These are phyloP conservation scores for Logfia minima DNA, from an alignment of 129 eudicot genomes.

Conservation along the genomic window DNA sequence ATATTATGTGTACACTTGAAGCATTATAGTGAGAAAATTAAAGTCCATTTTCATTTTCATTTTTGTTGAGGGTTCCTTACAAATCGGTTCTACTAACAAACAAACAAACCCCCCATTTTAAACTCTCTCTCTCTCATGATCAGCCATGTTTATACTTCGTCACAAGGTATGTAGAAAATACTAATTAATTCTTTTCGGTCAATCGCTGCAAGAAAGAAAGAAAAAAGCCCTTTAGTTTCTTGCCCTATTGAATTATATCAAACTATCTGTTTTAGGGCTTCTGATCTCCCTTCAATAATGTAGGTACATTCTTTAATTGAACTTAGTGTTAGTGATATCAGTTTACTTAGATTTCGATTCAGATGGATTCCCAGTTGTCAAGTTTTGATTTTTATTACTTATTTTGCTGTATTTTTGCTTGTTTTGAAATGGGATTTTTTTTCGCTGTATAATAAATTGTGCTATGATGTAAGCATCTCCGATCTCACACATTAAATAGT, in stretches of 20 bases:
- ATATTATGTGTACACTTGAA: slow-evolving; percentile 10
- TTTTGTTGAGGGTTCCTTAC: slow-evolving; percentile 35
- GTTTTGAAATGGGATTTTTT: background rate
- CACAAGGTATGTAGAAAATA: slow-evolving; percentile 33
- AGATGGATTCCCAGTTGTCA: slow-evolving; percentile 6
- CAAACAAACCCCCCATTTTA: slow-evolving; percentile 30
- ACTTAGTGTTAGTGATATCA: slow-evolving; percentile 6
- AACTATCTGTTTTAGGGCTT: slow-evolving; percentile 30
- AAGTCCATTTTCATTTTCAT: slow-evolving; percentile 13
- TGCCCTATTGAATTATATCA: slow-evolving; percentile 15
- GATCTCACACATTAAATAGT: slow-evolving; percentile 27
- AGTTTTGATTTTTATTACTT: slow-evolving; percentile 11
- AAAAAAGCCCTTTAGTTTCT: slow-evolving; percentile 15
- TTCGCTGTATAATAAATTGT: background rate
- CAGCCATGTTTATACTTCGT: slow-evolving; percentile 33
- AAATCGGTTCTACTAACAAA: slow-evolving; percentile 41
- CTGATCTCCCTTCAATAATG: slow-evolving; percentile 35
- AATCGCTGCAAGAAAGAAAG: slow-evolving; percentile 2
- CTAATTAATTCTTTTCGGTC: slow-evolving; percentile 11
- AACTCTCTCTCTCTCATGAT: slow-evolving; percentile 31
- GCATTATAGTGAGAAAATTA: slow-evolving; percentile 4
- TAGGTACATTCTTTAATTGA: slow-evolving; percentile 34
- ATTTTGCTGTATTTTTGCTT: slow-evolving; percentile 19
- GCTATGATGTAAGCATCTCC: slow-evolving; percentile 21
- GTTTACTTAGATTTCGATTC: slow-evolving; percentile 17